Base-by-base conservation (phyloP, 1,139 yeast species). In the Scheffersomyces cryptocercus region DNA sequence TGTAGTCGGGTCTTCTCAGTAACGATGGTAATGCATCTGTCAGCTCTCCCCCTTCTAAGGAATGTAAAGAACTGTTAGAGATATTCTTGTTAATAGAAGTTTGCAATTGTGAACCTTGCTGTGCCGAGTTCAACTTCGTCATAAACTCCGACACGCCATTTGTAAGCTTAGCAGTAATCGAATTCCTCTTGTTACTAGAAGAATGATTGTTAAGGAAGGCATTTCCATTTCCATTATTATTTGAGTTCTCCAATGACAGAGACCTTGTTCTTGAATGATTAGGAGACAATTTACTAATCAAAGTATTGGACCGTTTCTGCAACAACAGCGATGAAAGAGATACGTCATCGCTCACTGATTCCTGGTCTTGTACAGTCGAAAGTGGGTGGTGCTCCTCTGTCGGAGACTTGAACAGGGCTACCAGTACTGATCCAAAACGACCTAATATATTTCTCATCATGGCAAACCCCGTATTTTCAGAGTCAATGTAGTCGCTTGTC, bases 81-180 rank as follows among this genome's bases (percentile, higher is more conserved):
- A 51, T 52, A 38, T 61, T 64, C 35, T 57, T 55, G 30, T 56
- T 56, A n/a, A 31, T 31, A 5, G 50, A 46, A 11, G 40, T 34
- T 29, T 36, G 39, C 40, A 34, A 30, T 35, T 31, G 35, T 9
- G 35, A 31, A 31, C 43, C 47, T 34, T 41, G 40, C 8, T 39
- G 36, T 26, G 61, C 50, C 48, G 53, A 48, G 46, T 70, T 71
- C 31, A 73, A 56, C 47, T 70, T 73, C 8, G 73, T 70, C 75
- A 73, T 73, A 41, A 73, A 66, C 45, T 73, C 78, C 9, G 67
- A 53, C 2, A 73, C 72, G 0, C 78, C 78, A 11, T 52, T 57
- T 5, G 73, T 60, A 38, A 73, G 58, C 51, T 70, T 73, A n/a
- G 72, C 65, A 4, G 76, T 68, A 29, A 73, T 64, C 6, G 74